These are phyloP conservation scores for Lomentospora prolificans DNA, from an alignment of 2,329 filamentous ascomycete genomes.

Conservation along the genomic window DNA sequence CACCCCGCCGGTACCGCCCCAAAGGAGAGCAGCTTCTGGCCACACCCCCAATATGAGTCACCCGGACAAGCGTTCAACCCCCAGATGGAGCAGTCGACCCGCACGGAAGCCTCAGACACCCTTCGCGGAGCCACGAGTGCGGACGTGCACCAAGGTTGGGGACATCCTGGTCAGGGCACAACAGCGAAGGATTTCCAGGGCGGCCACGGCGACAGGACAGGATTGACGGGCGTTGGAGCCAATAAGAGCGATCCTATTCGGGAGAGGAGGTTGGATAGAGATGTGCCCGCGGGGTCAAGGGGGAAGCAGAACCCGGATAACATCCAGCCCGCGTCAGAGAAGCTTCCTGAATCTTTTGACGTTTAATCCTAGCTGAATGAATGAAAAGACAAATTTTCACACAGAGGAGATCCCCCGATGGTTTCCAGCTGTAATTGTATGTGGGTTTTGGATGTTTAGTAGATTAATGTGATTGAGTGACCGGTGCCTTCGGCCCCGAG, in stretches of 20 bases:
- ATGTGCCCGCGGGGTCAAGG: neutral
- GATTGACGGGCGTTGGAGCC: neutral
- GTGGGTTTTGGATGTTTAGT: too few species aligned
- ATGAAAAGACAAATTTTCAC: too few species aligned
- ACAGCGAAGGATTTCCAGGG: neutral
- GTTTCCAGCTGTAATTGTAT: too few species aligned
- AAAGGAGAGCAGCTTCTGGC: slow-evolving; percentile 25
- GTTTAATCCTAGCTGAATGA: too few species aligned
- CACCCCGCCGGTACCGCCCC: slow-evolving; percentile 56
- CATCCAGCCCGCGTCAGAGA: neutral
- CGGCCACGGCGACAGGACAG: neutral
- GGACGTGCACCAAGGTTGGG: neutral
- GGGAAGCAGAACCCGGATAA: neutral
- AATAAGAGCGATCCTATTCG: neutral
- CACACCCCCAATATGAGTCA: slow-evolving; percentile 25
- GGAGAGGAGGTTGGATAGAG: neutral
- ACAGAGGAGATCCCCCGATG: too few species aligned
- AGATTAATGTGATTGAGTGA: too few species aligned
- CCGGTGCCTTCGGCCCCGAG: too few species aligned
- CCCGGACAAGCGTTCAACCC: slow-evolving; percentile 25
- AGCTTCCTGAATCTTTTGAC: neutral
- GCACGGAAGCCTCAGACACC: slow-evolving; percentile 7
- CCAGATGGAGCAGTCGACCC: slow-evolving; percentile 16
- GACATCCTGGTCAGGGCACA: neutral
- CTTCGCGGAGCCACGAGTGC: neutral